Evolutionary conservation across 2,329 filamentous ascomycete genomes (phyloP), one percentile per base, ranked within the genome.

Genomic region (Ceratocystis colombiana): DNA sequence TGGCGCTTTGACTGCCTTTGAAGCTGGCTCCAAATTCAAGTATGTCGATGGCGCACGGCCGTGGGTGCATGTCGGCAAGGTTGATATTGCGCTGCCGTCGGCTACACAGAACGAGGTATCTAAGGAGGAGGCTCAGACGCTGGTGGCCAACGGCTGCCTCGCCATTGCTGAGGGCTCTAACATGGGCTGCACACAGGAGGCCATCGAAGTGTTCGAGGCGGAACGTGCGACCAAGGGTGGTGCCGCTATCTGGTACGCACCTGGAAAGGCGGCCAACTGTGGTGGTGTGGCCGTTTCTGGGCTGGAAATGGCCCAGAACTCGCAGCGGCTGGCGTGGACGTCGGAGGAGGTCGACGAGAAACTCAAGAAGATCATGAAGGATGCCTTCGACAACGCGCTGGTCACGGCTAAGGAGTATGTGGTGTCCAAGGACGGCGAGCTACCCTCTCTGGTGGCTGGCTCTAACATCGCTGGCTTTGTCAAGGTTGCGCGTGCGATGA

Each of bases 301-400:
- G 72, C 85, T 99, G 57, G 94, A 99, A 84, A 99, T 99, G 94
- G 92, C 93, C 6, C 94, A 99, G 85, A 97, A 99, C 85, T 93
- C 88, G 70, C 79, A 87, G 77, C 88, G 93, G 68, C 81, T 96
- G 70, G 83, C 79, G 73, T 99, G 94, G 94, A 89, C 89, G 33
- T 74, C 81, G 61, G 89, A 96, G 81, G 88, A 96, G 80, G 94
- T 97, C 70, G 93, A 97, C 78, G 79, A 82, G 71, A 90, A 90
- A 79, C 87, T 99, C 74, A 91, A 95, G 83, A 81, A 77, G 72
- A 97, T 97, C 79, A 99, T 99, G 94, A 88, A 93, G 82, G 83
- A 85, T 70, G 93, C 89, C 76, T 99, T 97, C 81, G 82, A 88
- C 76, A 91, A 90, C 78, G 94, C 90, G 71, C 81, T 97, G 64